These are phyloP conservation scores for Termitomyces sp. DNA, from an alignment of 768 basidiomycete genomes.

Conservation along the genomic window DNA sequence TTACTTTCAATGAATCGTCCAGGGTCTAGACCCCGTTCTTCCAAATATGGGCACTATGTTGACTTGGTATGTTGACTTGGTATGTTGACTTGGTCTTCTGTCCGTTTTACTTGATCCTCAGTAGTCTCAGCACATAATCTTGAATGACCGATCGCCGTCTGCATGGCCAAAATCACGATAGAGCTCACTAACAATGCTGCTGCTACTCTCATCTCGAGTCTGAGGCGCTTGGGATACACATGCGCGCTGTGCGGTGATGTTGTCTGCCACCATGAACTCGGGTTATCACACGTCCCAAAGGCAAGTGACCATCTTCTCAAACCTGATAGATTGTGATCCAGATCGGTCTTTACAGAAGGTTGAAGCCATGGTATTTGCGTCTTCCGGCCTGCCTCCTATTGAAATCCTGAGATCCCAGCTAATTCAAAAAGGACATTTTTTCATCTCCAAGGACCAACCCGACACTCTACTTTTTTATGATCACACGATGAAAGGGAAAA, in stretches of 20 bases:
- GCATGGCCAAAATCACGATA: not conserved
- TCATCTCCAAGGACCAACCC: not conserved
- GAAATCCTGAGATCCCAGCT: constrained; percentile 2
- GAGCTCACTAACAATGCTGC: not conserved
- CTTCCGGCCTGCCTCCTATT: not conserved
- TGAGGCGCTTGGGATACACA: constrained; percentile 4
- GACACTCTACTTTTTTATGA: constrained; percentile 3
- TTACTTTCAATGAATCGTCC: too few relatives aligned
- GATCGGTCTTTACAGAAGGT: not conserved
- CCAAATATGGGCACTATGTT: too few relatives aligned
- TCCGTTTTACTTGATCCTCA: not conserved
- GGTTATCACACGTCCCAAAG: not conserved
- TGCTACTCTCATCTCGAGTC: not conserved
- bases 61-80: too few relatives aligned
- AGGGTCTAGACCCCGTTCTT: too few relatives aligned
- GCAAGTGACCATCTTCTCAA: not conserved
- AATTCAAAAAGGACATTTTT: constrained; percentile 1
- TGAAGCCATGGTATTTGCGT: constrained; percentile 3
- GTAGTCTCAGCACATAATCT: not conserved
- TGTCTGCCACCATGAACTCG: constrained; percentile 1
- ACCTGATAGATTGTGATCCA: not conserved
- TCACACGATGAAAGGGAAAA: not conserved
- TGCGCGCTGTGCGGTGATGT: constrained; percentile 10
- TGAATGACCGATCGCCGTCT: not conserved
- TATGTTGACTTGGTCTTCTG: too few relatives aligned